Percentiles rank a stretch among this genome's conserved stretches.
phyloP scores from a whole-genome alignment of 2,329 filamentous ascomycete species.

The Lasiodiplodia sp. region DNA sequence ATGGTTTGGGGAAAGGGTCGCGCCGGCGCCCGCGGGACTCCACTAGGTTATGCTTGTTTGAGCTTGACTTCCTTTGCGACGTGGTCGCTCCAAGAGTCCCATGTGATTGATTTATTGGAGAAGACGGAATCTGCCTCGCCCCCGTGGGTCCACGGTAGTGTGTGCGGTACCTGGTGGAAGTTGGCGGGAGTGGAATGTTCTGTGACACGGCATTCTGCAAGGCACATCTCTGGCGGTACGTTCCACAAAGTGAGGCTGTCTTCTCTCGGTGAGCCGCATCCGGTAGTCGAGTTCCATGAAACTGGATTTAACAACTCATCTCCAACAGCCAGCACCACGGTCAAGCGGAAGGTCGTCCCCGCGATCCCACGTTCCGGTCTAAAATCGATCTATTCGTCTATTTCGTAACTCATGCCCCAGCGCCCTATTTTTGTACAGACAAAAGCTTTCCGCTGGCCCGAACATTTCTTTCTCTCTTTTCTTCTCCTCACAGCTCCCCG shows the following conservation, averaged over 20 bases:
- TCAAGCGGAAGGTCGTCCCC: background rate
- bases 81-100: too few relatives aligned
- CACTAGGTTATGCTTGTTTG: background rate
- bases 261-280: background rate
- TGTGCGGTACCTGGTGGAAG: background rate
- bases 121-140: background rate
- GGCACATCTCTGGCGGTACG: background rate
- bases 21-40: background rate
- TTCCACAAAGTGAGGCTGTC: background rate
- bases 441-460: background rate
- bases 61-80: background rate
- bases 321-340: background rate
- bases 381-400: slow-evolving; percentile 3
- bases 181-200: background rate
- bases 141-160: background rate
- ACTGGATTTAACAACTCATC: background rate
- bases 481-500: slow-evolving; percentile 30
- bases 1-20: background rate
- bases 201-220: background rate
- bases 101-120: background rate
- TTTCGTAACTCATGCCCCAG: background rate
- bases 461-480: background rate
- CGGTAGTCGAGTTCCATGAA: background rate
- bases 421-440: background rate
- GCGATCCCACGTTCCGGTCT: background rate